These are phyloP conservation scores for Celoporthe dispersa DNA, from an alignment of 2,329 filamentous ascomycete species.

Conservation along the genomic window DNA sequence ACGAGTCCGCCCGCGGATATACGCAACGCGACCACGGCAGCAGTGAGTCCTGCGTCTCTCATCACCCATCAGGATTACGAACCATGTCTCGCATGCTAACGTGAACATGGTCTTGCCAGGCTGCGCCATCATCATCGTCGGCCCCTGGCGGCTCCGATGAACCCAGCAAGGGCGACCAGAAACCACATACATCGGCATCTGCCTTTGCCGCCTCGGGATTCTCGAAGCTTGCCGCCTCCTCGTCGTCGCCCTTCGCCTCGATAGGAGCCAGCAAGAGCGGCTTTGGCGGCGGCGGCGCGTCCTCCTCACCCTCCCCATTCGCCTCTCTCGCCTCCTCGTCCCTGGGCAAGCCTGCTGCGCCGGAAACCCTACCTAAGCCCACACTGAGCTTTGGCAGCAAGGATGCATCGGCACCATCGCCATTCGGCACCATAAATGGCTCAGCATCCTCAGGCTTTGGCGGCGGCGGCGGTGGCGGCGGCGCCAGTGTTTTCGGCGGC, in stretches of 20 bases:
- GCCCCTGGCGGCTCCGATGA: conserved; percentile 34
- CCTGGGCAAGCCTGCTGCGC: conserved; percentile 32
- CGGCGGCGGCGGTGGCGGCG: conserved; percentile 45
- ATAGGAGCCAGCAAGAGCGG: conserved; percentile 54
- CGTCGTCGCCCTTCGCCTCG: conserved; percentile 66
- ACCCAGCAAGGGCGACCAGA: conserved; percentile 38
- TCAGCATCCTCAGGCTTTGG: conserved; percentile 37
- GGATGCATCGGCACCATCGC: conserved; percentile 44
- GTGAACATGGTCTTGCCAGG: conserved; percentile 26
- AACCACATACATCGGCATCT: conserved; percentile 54
- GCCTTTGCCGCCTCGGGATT: conserved; percentile 73
- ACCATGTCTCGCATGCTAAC: conserved; percentile 7
- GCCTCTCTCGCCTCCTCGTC: conserved; percentile 40
- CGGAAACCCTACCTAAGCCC: conserved; percentile 40
- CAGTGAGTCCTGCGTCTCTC: conserved; percentile 17
- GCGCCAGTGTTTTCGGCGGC: conserved; percentile 50
- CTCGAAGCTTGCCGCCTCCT: conserved; percentile 65
- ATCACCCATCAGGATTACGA: too few relatives aligned
- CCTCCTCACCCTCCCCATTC: conserved; percentile 46
- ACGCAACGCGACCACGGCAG: conserved; percentile 9
- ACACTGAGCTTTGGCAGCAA: conserved; percentile 55
- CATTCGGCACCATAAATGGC: conserved; percentile 50
- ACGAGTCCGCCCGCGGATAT: conserved; percentile 29
- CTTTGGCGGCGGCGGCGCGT: conserved; percentile 54
- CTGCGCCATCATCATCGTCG: conserved; percentile 31